A percentile compares a stretch with the other conserved stretches of the same genome.
Conservation (phyloP, 2,329 filamentous ascomycete species). For the Apiospora pterosperma region DNA sequence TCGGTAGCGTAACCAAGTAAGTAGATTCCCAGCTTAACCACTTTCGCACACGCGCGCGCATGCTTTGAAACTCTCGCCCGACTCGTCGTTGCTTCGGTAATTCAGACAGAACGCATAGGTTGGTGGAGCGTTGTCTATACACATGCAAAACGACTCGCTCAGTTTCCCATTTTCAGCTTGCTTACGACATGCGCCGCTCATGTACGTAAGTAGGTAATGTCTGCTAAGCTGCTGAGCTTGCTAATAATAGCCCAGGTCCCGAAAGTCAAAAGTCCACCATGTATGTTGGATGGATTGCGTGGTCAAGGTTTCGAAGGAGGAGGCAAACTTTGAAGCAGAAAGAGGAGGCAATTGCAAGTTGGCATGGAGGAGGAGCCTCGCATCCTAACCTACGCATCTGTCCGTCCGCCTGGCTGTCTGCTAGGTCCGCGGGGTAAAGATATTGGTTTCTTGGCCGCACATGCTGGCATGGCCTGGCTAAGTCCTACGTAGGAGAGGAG, state of each 20-base stretch:
- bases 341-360: background rate
- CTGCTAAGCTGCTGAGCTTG: background rate
- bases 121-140: background rate
- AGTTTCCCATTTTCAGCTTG: background rate
- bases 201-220: background rate
- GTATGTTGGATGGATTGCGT: background rate
- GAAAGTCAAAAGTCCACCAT: background rate
- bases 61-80: background rate
- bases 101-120: background rate
- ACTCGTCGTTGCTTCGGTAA: background rate
- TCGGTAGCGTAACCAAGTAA: no score
- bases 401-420: background rate
- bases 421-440: background rate
- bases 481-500: background rate
- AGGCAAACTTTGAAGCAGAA: background rate
- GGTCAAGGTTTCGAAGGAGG: background rate
- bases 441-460: background rate
- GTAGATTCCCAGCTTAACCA: background rate
- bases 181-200: constrained; percentile 1
- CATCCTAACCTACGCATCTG: no score
- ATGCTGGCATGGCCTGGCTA: background rate
- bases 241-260: background rate
- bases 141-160: background rate
- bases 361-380: background rate
- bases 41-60: background rate